Base-by-base conservation (phyloP, 148 eudicot species). In the Spergularia marina region DNA sequence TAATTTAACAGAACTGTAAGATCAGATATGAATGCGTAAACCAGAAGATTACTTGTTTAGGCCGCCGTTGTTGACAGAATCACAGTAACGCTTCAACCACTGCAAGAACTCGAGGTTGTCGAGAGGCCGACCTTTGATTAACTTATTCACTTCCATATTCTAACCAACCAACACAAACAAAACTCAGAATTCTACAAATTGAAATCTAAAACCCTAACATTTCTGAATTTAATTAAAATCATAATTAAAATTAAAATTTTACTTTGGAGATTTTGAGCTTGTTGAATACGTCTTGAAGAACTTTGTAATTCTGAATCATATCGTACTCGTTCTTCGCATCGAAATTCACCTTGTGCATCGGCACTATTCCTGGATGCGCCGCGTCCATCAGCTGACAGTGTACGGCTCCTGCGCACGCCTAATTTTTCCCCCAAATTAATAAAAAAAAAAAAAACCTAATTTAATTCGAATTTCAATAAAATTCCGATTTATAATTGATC, bases 41-140 rank as follows among this genome's bases (percentile, higher is more conserved):
- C 36, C 36, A 30, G 36, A 30, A 30, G 36, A 21, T 53, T 68
- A 79, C 82, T 68, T 51, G 77, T 74, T 70, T 13, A 23, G 55
- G 8, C 13, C 55, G 14, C 97, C 91, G 18, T 87, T 85, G 69
- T 84, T 91, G 68, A 86, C 87, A 21, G 91, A 85, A 80, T 93
- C 98, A 23, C 87, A 93, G 80, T 93, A 91, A n/a, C 87, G 86
- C 87, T 93, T 93, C 97, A 93, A 83, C 98, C 98, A 93, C 76
- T 93, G 98, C 88, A 93, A 84, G n/a, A 93, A 91, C 78, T 93
- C 98, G 70, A 93, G 83, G 73, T 93, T 93, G 78, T 93, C 98
- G 78, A 93, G 71, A 7, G 98, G 86, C 74, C 94, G 84, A 21
- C 94, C 92, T 77, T 91, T 93, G 65, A 88, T 85, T 15, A 93